phyloP scores from a whole-genome alignment of 164 flowering plant species.

The Piper longum region DNA sequence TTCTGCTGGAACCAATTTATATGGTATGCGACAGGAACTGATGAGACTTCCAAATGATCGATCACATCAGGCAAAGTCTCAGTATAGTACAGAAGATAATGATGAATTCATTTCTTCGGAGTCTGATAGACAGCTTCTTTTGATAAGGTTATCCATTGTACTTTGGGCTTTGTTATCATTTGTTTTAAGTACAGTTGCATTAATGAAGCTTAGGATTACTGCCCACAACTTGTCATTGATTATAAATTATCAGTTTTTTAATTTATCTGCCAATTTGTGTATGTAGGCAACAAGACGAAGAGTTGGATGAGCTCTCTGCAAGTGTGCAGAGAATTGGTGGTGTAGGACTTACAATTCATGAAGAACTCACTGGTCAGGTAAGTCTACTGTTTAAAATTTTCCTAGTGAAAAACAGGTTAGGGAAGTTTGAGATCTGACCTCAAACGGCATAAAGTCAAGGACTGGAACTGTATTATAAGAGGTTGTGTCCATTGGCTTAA shows the following conservation, averaged over 20 bases:
- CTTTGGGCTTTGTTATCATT: not conserved
- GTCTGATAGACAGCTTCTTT: conserved; percentile 74
- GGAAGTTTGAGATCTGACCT: not conserved
- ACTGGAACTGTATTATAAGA: too few relatives aligned
- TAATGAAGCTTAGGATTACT: too few relatives aligned
- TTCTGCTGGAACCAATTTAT: conserved; percentile 17
- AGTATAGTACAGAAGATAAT: conserved; percentile 28
- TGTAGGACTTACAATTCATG: conserved; percentile 94
- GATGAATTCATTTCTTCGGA: conserved; percentile 78
- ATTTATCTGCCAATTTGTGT: not conserved
- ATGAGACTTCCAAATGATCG: conserved; percentile 49
- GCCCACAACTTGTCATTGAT: not conserved
- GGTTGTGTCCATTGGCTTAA: not conserved
- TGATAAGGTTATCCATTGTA: conserved; percentile 41
- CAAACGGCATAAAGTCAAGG: too few relatives aligned
- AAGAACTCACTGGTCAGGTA: conserved; percentile 92
- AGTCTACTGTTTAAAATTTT: not conserved
- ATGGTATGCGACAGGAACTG: conserved; percentile 56
- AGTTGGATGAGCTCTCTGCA: conserved; percentile 84
- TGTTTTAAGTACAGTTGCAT: too few relatives aligned
- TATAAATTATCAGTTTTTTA: not conserved
- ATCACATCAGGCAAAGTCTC: conserved; percentile 31
- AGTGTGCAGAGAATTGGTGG: conserved; percentile 88
- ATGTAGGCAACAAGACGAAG: conserved; percentile 87
- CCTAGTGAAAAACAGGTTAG: not conserved